Conservation (phyloP, 192 early-diverging fungal genomes). For the Entophlyctis helioformis region DNA sequence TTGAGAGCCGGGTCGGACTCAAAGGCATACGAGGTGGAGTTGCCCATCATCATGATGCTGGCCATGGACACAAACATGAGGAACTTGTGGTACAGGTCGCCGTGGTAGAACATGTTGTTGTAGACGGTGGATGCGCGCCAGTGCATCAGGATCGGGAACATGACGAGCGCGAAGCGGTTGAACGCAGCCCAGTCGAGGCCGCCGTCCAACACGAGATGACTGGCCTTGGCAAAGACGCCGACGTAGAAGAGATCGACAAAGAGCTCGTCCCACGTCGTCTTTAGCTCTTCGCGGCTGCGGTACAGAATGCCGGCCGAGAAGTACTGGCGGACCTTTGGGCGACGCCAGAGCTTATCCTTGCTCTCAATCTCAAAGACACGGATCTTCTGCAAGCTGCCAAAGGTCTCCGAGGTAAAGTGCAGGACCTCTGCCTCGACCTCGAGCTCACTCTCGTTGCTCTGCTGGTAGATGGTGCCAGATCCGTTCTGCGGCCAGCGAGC, state of each 20-base stretch:
- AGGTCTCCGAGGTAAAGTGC: slow-evolving; percentile 2
- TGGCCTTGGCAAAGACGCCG: slow-evolving; percentile 5
- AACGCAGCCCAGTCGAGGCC: not conserved
- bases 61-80: not conserved
- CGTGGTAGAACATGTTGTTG: slow-evolving; percentile 4
- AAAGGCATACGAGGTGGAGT: too few relatives aligned
- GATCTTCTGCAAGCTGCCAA: slow-evolving; percentile 3
- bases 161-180: not conserved
- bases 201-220: not conserved
- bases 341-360: slow-evolving; percentile 1
- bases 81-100: slow-evolving; percentile 3
- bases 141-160: not conserved
- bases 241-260: slow-evolving; percentile 16
- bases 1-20: too few relatives aligned
- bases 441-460: too few relatives aligned
- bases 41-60: too few relatives aligned
- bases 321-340: slow-evolving; percentile 9
- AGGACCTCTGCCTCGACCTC: not conserved
- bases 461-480: too few relatives aligned
- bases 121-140: slow-evolving; percentile 3
- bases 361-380: slow-evolving; percentile 1
- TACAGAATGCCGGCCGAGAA: slow-evolving; percentile 8
- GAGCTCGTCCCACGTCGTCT: slow-evolving; percentile 8
- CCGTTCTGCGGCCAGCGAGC: too few relatives aligned
- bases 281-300: slow-evolving; percentile 4